Conservation (phyloP, 2,329 filamentous ascomycete genomes). For the Dryadomyces quercivorus region DNA sequence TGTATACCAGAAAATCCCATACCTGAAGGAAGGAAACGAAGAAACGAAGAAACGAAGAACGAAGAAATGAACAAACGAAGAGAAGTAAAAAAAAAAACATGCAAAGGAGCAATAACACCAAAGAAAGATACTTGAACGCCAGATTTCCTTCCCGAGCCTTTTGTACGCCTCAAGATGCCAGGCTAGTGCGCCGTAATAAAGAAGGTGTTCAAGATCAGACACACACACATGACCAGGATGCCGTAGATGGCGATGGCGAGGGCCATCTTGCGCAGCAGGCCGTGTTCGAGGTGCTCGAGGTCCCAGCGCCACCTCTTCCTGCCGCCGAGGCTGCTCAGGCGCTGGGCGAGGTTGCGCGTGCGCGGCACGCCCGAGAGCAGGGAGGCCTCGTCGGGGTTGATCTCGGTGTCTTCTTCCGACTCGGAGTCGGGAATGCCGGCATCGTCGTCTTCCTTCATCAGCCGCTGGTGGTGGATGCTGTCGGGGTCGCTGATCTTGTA, state of each 20-base stretch:
- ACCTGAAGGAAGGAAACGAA: background rate
- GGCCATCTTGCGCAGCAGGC: conserved; percentile 57
- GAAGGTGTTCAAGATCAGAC: conserved; percentile 74
- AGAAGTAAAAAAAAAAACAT: background rate
- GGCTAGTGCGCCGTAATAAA: conserved; percentile 52
- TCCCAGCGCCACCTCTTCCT: conserved; percentile 47
- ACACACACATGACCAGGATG: conserved; percentile 76
- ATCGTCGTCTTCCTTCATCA: conserved; percentile 86
- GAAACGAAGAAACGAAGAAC: too few relatives aligned
- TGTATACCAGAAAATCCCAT: too few relatives aligned
- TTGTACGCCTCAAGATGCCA: background rate
- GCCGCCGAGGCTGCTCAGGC: conserved; percentile 27
- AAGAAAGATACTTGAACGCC: background rate
- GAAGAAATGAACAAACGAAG: too few relatives aligned
- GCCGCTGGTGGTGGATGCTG: conserved; percentile 70
- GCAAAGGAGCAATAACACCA: background rate
- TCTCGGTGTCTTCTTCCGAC: conserved; percentile 29
- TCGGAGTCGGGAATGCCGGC: conserved; percentile 43
- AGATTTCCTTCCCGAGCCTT: background rate
- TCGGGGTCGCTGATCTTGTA: conserved; percentile 95
- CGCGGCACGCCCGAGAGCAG: conserved; percentile 30
- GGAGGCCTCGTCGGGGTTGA: conserved; percentile 18
- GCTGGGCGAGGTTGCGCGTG: conserved; percentile 25
- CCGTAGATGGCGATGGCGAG: conserved; percentile 75
- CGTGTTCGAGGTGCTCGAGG: conserved; percentile 50